phyloP scores from a whole-genome alignment of 805 yeast genomes.

The Kodamaea lidongshanica region DNA sequence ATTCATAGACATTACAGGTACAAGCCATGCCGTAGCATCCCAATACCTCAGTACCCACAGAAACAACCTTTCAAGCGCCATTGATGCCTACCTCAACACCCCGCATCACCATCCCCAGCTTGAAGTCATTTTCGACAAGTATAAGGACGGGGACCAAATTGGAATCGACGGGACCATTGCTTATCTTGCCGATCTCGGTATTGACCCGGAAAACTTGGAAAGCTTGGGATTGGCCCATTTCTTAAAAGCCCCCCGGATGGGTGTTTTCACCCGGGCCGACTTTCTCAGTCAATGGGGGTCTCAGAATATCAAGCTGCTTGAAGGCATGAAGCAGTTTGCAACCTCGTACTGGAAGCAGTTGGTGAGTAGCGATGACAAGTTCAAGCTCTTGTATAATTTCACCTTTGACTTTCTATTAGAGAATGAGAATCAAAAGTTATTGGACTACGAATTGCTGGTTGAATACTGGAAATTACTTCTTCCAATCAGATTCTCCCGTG shows the following conservation, averaged over 20 bases:
- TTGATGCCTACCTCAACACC: constrained; percentile 22
- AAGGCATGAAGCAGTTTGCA: constrained; percentile 40
- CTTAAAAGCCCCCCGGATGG: constrained; percentile 60
- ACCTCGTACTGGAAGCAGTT: constrained; percentile 11
- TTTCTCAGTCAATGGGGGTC: constrained; percentile 58
- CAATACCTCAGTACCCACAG: constrained; percentile 26
- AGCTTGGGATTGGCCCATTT: constrained; percentile 68
- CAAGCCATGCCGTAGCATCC: constrained; percentile 28
- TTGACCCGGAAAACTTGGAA: constrained; percentile 68
- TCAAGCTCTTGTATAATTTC: constrained; percentile 59
- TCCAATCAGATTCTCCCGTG: constrained; percentile 4
- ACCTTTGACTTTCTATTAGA: constrained; percentile 65
- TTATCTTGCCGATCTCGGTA: constrained; percentile 60
- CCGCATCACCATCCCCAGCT: constrained; percentile 15
- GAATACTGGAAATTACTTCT: constrained; percentile 77
- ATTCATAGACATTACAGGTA: constrained; percentile 28
- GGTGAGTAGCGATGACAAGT: constrained; percentile 22
- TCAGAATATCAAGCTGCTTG: constrained; percentile 24
- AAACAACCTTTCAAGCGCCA: constrained; percentile 27
- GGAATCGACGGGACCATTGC: constrained; percentile 74
- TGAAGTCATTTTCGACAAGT: constrained; percentile 27
- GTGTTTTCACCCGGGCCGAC: constrained; percentile 44
- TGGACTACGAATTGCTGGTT: constrained; percentile 55
- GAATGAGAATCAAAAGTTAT: constrained; percentile 44
- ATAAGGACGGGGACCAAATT: constrained; percentile 37